phyloP scores from a whole-genome alignment of 805 yeast genomes.

The Ogataea haglerorum region DNA sequence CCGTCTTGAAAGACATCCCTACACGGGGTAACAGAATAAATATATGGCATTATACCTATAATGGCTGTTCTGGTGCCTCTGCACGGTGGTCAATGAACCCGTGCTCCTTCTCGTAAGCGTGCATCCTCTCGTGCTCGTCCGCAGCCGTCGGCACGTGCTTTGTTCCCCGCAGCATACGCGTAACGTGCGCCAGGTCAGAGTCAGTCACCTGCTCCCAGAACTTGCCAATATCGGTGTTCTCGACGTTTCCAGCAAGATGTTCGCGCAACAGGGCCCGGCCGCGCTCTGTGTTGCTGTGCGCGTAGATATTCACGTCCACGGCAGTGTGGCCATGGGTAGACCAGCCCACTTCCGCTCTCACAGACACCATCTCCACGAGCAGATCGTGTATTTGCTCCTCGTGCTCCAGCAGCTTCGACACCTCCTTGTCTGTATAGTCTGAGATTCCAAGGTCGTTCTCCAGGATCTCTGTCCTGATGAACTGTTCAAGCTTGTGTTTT shows the following conservation, averaged over 20 bases:
- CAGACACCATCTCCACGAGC: constrained; percentile 67
- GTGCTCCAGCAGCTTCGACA: constrained; percentile 38
- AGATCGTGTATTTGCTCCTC: constrained; percentile 38
- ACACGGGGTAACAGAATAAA: constrained; percentile 3
- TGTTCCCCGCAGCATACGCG: constrained; percentile 47
- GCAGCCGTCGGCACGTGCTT: constrained; percentile 39
- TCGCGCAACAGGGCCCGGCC: constrained; percentile 39
- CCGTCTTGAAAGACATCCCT: constrained; percentile 4
- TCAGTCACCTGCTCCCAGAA: constrained; percentile 59
- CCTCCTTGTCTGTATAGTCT: constrained; percentile 55
- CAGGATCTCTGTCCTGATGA: constrained; percentile 51
- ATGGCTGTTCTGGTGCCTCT: constrained; percentile 13
- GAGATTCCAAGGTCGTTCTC: constrained; percentile 63
- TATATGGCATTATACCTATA: neutral
- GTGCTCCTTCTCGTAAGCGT: constrained; percentile 11
- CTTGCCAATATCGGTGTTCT: constrained; percentile 79
- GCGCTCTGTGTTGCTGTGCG: constrained; percentile 55
- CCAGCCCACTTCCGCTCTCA: constrained; percentile 93
- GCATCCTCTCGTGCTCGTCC: constrained; percentile 10
- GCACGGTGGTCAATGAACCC: constrained; percentile 19
- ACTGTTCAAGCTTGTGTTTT: constrained; percentile 34
- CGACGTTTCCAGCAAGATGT: constrained; percentile 72
- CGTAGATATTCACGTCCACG: constrained; percentile 91
- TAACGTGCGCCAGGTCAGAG: constrained; percentile 46
- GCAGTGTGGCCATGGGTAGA: constrained; percentile 95